A percentile compares a stretch with the other conserved stretches of the same genome.
phyloP scores from a whole-genome alignment of 108 stramenopile genomes.

The Aureococcus anophagefferens region DNA sequence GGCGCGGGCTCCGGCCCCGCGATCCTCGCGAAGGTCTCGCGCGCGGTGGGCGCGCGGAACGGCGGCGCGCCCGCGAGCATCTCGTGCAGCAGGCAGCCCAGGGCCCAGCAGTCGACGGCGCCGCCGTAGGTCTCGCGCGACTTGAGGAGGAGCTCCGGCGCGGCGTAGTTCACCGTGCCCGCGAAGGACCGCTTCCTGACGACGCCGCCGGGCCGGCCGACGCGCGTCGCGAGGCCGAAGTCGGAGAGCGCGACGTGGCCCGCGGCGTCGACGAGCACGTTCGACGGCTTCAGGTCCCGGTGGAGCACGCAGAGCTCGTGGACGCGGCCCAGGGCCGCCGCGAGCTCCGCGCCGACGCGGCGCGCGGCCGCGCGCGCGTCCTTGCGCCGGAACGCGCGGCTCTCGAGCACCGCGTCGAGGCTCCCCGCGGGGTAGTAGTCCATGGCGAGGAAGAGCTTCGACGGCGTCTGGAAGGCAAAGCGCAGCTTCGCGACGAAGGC shows the following conservation, averaged over 20 bases:
- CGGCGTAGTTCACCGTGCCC: constrained; percentile 39
- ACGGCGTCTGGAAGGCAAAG: neutral
- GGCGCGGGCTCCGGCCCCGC: no score
- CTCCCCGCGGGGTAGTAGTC: neutral
- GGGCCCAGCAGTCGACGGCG: constrained; percentile 57
- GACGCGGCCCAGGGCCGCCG: constrained; percentile 28
- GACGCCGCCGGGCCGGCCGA: neutral
- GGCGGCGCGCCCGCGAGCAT: constrained; percentile 42
- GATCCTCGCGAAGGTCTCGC: neutral
- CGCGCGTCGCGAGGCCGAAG: neutral
- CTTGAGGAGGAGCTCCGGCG: constrained; percentile 38
- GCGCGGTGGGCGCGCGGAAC: constrained; percentile 16
- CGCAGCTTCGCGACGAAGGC: neutral
- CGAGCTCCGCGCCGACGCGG: neutral
- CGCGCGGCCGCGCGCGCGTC: neutral
- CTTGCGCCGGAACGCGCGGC: constrained; percentile 1
- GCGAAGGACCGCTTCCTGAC: neutral
- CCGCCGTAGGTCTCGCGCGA: constrained; percentile 32
- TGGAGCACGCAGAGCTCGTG: constrained; percentile 41
- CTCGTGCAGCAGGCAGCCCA: constrained; percentile 59
- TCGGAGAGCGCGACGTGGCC: constrained; percentile 8
- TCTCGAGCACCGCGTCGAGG: neutral
- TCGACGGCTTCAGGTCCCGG: constrained; percentile 48
- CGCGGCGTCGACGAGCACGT: constrained; percentile 44
- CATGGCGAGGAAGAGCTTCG: neutral